Conservation (phyloP, 148 eudicot species). For the Rhododendron molle region DNA sequence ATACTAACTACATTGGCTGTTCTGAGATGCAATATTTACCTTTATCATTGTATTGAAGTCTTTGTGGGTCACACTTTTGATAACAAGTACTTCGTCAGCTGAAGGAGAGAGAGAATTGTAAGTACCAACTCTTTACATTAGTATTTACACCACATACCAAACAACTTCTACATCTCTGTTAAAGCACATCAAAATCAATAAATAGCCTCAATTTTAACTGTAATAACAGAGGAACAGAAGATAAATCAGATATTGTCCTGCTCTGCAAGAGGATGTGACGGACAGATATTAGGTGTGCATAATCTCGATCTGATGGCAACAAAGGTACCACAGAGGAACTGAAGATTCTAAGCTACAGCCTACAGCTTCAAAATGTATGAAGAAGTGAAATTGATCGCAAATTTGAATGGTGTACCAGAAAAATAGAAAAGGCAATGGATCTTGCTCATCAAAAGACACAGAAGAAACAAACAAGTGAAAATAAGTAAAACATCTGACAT, state of each 20-base stretch:
- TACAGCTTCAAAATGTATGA: background rate
- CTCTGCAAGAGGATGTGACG: background rate
- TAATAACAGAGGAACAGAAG: background rate
- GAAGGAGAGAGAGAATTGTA: slow-evolving; percentile 28
- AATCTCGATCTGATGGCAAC: background rate
- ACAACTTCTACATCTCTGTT: background rate
- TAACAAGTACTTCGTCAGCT: slow-evolving; percentile 91
- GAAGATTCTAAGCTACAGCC: background rate
- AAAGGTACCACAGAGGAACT: background rate
- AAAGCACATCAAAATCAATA: background rate
- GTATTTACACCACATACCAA: background rate
- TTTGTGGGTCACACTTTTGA: slow-evolving; percentile 90
- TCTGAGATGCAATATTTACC: slow-evolving; percentile 38
- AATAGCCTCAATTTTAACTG: no score
- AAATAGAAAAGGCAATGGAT: background rate
- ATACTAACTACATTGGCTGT: background rate
- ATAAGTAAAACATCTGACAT: background rate
- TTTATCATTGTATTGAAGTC: slow-evolving; percentile 92
- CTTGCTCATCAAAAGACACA: background rate
- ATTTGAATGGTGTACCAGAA: background rate
- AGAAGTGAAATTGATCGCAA: background rate
- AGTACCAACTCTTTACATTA: background rate
- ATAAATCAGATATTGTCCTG: background rate
- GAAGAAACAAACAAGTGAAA: background rate
- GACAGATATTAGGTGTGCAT: background rate